Evolutionary conservation across 805 yeast genomes (phyloP).

Genomic region (Ogataea minuta): DNA sequence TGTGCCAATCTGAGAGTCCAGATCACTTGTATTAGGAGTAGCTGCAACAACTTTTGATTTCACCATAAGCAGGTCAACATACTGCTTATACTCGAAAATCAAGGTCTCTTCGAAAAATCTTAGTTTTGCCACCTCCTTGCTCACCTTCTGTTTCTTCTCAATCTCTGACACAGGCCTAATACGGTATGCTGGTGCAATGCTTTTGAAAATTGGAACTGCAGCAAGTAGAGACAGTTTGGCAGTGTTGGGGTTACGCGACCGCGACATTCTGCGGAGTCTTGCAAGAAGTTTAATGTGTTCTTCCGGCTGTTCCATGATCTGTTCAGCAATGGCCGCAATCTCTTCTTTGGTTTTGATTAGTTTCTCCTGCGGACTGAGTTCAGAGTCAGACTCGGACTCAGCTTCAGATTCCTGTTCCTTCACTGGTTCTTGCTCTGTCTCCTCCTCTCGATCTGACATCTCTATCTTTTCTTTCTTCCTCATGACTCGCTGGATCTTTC

Average conservation of each 20-base stretch:
- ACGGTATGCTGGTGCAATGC: slow-evolving; percentile 83
- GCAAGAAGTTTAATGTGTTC: slow-evolving; percentile 66
- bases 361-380: slow-evolving; percentile 49
- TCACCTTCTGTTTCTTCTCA: slow-evolving; percentile 78
- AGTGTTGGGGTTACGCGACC: slow-evolving; percentile 62
- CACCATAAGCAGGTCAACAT: slow-evolving; percentile 53
- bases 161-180: slow-evolving; percentile 79
- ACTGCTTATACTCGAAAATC: slow-evolving; percentile 64
- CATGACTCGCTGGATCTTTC: slow-evolving; percentile 67
- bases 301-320: slow-evolving; percentile 84
- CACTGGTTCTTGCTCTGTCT: slow-evolving; percentile 15
- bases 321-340: slow-evolving; percentile 76
- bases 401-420: slow-evolving; percentile 25
- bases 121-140: slow-evolving; percentile 75
- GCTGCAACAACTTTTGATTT: slow-evolving; percentile 34
- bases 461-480: slow-evolving; percentile 30
- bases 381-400: slow-evolving; percentile 41
- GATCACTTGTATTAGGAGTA: slow-evolving; percentile 28
- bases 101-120: slow-evolving; percentile 80
- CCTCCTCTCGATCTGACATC: slow-evolving; percentile 16
- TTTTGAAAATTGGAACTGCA: slow-evolving; percentile 78
- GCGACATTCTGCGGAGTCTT: slow-evolving; percentile 67
- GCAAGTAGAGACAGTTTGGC: slow-evolving; percentile 74
- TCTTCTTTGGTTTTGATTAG: slow-evolving; percentile 71
- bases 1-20: slow-evolving; percentile 46